Evolutionary conservation across 192 early-diverging fungal genomes (phyloP), one percentile per base, ranked within the genome.

Genomic region (Coemansia sp.): DNA sequence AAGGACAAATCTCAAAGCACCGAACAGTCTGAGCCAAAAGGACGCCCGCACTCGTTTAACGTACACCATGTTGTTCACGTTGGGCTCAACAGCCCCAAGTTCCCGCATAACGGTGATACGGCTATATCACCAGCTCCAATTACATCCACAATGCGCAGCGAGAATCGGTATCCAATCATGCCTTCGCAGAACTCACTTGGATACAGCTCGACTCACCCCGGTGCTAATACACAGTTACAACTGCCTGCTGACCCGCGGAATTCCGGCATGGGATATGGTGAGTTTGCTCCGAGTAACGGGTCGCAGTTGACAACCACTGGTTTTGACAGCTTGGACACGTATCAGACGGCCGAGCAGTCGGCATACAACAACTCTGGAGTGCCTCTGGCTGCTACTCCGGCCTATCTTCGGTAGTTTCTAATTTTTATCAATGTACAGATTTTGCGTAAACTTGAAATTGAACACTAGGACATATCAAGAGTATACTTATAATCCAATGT

Each of bases 1-100:
- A 59, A 58, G 40, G 11, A 19, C 8, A 31, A 38, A 4, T 28
- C 20, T 10, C 50, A 37, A 5, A 50, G 19, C 21, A 40, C 47
- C 20, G 59, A 44, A 6, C 40, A 19, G 37, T 17, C 63, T 40
- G 66, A 68, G 49, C 44, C 61, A 0, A 53, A 11, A 15, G 68
- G 65, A 0, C 71, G 71, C 47, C 77, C 71, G 15, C 71, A 74
- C 22, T 74, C 71, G 47, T 80, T 80, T 47, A 70, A 63, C 15
- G 77, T 74, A 38, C 70, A 67, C 38, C 71, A 74, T 20, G 77
- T 74, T 2, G 68, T 66, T 22, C 67, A 79, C 25, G 64, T 79
- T 4, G 76, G 69, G 5, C 64, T 73, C 2, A 42, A 48, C 12
- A 66, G 57, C 17, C 76, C 71, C 4, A 64, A 63, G 60, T 73